Base-by-base conservation (phyloP, 1,284 basidiomycete genomes). In the Microbotryum violaceum region DNA sequence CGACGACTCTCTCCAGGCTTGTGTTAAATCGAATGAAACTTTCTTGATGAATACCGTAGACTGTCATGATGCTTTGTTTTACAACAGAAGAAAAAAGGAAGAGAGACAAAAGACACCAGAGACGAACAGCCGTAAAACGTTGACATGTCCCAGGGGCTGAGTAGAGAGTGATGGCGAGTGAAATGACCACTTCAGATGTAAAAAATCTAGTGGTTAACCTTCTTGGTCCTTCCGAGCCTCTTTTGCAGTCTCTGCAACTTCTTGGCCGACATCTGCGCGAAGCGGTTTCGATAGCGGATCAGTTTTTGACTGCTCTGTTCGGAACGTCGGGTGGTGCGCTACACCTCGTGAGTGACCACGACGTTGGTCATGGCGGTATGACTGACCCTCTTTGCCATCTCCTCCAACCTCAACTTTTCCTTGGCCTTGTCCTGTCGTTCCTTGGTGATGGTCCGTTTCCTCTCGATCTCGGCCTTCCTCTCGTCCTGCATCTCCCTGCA, bases 231-330 rank as follows among this genome's bases (percentile, higher is more conserved):
- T 12, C 69, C 69, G 25, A 70, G 57, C 20, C 70, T 69, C 61
- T 71, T 71, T 69, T 69, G 69, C 67, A 70, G 67, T 48, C 70
- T 54, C 60, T 71, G 70, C 29, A 71, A 56, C 64, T 69, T 70
- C 69, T 69, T 71, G 3, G 70, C 70, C 45, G 67, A 68, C 67
- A 71, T 70, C 70, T 71, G 58, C 9, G 18, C 5, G 47, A 16
- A 4, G 12, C 12, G 8, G 37, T 4, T 20, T 6, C 29, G 25
- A 3, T 6, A 6, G 16, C 45, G 16, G 21, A 6, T 42, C 37
- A 42, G 37, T 16, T 42, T 16, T 12, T 14, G 16, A 6, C 31
- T 31, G 7, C 8, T 31, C 31, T 31, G 8, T 10, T 31, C 37
- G 37, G 12, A 18, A 18, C 9, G 9, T 42, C 16, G 12, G 37